Evolutionary conservation across 352 stramenopile genomes (phyloP).

Genomic region (Globisporangium acanthophoron): DNA sequence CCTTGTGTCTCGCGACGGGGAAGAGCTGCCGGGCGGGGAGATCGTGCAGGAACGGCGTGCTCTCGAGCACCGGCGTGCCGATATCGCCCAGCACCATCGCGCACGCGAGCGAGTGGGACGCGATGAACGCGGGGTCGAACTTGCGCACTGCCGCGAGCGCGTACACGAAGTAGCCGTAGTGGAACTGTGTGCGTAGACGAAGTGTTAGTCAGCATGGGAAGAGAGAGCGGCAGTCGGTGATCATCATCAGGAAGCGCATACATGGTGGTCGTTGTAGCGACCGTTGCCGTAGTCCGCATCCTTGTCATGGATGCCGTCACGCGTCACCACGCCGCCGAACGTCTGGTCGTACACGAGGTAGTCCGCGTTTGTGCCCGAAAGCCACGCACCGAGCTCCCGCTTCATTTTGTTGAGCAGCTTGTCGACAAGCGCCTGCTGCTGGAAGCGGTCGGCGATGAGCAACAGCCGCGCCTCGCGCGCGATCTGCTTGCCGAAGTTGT

Average conservation of each 20-base stretch:
- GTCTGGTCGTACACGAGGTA: slow-evolving; percentile 90
- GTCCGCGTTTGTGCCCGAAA: slow-evolving; percentile 55
- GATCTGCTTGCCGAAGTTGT: slow-evolving; percentile 82
- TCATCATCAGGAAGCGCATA: slow-evolving; percentile 15
- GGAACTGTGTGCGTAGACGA: slow-evolving; percentile 55
- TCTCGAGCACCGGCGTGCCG: slow-evolving; percentile 37
- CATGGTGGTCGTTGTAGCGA: slow-evolving; percentile 84
- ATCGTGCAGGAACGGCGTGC: slow-evolving; percentile 47
- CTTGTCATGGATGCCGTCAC: slow-evolving; percentile 62
- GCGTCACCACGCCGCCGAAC: slow-evolving; percentile 89
- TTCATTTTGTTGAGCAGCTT: slow-evolving; percentile 55
- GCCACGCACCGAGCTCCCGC: slow-evolving; percentile 47
- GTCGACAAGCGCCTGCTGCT: slow-evolving; percentile 37
- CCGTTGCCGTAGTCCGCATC: slow-evolving; percentile 84
- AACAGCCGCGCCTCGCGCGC: slow-evolving; percentile 61
- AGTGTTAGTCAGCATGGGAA: too few relatives aligned
- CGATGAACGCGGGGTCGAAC: slow-evolving; percentile 69
- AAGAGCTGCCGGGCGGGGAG: slow-evolving; percentile 61
- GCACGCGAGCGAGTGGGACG: slow-evolving; percentile 39
- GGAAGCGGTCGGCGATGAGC: slow-evolving; percentile 74
- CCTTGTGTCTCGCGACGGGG: slow-evolving; percentile 90
- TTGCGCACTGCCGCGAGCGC: slow-evolving; percentile 70
- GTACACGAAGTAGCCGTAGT: slow-evolving; percentile 94
- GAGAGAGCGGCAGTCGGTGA: too few relatives aligned
- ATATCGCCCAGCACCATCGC: slow-evolving; percentile 69